Evolutionary conservation across 108 stramenopile genomes (phyloP), one percentile per base, ranked within the genome.

Genomic region (Cyclotella cryptica): DNA sequence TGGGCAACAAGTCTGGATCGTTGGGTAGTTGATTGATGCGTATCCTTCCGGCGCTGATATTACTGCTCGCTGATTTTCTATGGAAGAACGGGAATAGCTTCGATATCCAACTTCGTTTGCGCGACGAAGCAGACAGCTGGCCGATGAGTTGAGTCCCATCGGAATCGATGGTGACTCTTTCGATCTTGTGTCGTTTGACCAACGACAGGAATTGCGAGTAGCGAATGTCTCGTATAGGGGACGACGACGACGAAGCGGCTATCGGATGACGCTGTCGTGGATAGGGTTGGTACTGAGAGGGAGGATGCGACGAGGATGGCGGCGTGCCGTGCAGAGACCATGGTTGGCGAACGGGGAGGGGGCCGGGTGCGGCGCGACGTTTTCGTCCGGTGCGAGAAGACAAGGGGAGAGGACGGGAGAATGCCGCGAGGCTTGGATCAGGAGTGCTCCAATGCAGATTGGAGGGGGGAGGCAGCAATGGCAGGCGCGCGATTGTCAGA

Each of bases 121-220:
- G 30, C 27, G 63, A 52, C 3, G 74, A 63, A 54, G 44, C 28
- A 35, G 11, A 42, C 0, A 82, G 69, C 28, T 69, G 70, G 40
- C 96, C 97, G 24, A 96, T 66, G 10, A 97, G 76, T 65, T 93
- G 88, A 22, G 95, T 92, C 40, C 96, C 96, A 47, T 98, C 97
- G 29, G 93, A 41, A 46, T 88, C 86, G 84, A 97, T 92, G 40
- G 93, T 94, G 22, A 94, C 93, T 81, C 89, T 90, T 71, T 94
- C 91, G 24, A 94, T 78, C 39, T 79, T 85, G 21, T 88, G 85
- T 35, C 69, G 71, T 70, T 82, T 71, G 60, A 94, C 90, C 12
- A 90, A 74, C 42, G 80, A 83, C 22, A 94, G 75, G 55, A 94
- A 92, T 52, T 92, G 85, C n/a, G 86, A 88, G 51, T 94, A 94